Base-by-base conservation (phyloP, 176 grass and related monocot genomes). In the Pharus latifolius region DNA sequence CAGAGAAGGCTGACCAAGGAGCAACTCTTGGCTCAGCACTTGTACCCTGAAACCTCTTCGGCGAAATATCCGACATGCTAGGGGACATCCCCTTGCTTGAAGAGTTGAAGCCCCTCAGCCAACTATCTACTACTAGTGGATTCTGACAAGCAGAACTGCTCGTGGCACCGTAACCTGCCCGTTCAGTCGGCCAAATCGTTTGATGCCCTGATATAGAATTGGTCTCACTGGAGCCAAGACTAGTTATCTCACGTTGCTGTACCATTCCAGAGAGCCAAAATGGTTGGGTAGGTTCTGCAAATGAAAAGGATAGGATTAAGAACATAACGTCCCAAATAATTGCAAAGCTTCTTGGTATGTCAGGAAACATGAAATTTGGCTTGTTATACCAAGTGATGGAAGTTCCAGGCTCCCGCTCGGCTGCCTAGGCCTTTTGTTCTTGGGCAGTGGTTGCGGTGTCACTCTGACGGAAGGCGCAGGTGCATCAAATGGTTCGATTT, bases 341-440 rank as follows among this genome's bases (percentile, higher is more conserved):
- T 52, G 6, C 44, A 35, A 16, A 25, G 32, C 1, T 12, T 70
- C 23, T 60, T 28, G 1, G 30, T 10, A 45, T 41, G 13, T 17
- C 34, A 42, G 58, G 25, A 13, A 28, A 54, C 52, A n/a, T 31
- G 6, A 48, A 78, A 25, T 19, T 60, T 72, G 24, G 44, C 55
- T 13, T 25, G 34, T 8, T 49, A 76, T 80, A 80, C 83, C 83
- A 48, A 57, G 56, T 32, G 64, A 61, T 48, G 67, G 83, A 70
- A 58, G 45, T 58, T 86, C 71, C 11, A 76, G 5, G 26, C 12
- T 51, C 69, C 76, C 83, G 23, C 55, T 83, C 14, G 70, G 60
- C 60, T 92, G 74, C 53, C 94, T 81, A 18, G 77, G 40, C 20
- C 94, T 65, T 73, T 97, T 96, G 73, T 69, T 85, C 61, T 85